phyloP scores from a whole-genome alignment of 129 eudicot species.

The Saposhnikovia divaricata region DNA sequence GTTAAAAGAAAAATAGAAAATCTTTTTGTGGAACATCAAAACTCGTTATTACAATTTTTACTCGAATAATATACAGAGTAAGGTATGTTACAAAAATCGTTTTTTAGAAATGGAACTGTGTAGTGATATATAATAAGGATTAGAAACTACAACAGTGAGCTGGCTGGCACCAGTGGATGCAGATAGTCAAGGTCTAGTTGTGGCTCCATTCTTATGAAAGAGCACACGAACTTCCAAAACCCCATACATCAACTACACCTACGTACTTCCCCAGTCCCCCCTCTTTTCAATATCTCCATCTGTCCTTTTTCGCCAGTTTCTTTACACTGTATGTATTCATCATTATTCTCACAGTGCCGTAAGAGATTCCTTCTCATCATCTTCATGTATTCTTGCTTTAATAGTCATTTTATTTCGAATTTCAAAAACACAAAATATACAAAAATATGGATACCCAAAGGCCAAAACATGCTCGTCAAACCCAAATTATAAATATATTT shows the following conservation, averaged over 20 bases:
- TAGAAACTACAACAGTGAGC: not conserved
- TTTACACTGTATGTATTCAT: not conserved
- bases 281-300: not conserved
- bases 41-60: too few species aligned
- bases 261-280: conserved; percentile 3
- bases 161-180: not conserved
- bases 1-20: too few species aligned
- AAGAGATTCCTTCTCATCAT: not conserved
- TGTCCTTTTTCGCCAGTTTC: not conserved
- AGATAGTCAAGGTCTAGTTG: conserved; percentile 1
- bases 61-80: too few species aligned
- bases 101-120: too few species aligned
- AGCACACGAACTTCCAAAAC: conserved; percentile 6
- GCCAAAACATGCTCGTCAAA: too few species aligned
- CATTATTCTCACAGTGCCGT: not conserved
- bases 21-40: too few species aligned
- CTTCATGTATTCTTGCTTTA: not conserved
- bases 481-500: too few species aligned
- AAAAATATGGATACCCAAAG: too few species aligned
- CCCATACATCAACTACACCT: not conserved
- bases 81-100: too few species aligned
- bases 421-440: too few species aligned
- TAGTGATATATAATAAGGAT: not conserved
- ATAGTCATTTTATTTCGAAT: not conserved
- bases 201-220: not conserved